These are phyloP conservation scores for Mycothermus thermophilus DNA, from an alignment of 495 filamentous ascomycete species.

Conservation along the genomic window DNA sequence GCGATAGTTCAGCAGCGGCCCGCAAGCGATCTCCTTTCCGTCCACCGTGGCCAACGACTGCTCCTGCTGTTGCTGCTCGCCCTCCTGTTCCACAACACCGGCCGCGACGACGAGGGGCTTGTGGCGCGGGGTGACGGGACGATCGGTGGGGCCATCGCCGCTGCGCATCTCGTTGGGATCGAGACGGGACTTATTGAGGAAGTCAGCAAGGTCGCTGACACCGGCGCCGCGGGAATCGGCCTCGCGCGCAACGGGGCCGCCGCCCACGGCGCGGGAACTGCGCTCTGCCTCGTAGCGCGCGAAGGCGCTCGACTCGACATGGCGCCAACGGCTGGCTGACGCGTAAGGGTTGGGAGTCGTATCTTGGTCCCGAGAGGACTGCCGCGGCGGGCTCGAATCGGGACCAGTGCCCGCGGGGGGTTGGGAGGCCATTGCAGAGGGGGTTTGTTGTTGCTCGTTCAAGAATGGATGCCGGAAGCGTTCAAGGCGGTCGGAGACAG, in stretches of 20 bases:
- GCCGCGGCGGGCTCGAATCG: too few relatives aligned
- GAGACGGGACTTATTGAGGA: constrained; percentile 35
- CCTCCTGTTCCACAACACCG: too few relatives aligned
- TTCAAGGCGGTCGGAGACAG: background rate
- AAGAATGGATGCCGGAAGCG: too few relatives aligned
- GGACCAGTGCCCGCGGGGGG: constrained; percentile 3
- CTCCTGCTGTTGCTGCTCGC: too few relatives aligned
- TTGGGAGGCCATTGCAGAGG: background rate
- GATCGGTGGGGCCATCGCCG: background rate
- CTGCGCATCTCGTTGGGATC: constrained; percentile 15
- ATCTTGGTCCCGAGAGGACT: constrained; percentile 13
- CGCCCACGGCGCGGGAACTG: constrained; percentile 13
- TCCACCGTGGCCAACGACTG: constrained; percentile 9
- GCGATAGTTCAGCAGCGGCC: constrained; percentile 73
- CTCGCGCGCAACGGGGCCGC: constrained; percentile 23
- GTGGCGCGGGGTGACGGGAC: constrained; percentile 18
- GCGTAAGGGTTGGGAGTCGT: constrained; percentile 32
- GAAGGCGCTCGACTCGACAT: constrained; percentile 38
- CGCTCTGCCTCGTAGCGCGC: constrained; percentile 11
- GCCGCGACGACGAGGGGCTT: constrained; percentile 30
- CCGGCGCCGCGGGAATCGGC: constrained; percentile 21
- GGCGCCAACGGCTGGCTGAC: constrained; percentile 36
- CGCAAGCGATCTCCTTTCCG: constrained; percentile 54
- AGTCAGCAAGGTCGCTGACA: constrained; percentile 35
- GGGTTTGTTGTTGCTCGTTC: too few relatives aligned